Evolutionary conservation across 371 early-diverging fungal genomes (phyloP).

Genomic region (Syncephalastrum sp.): DNA sequence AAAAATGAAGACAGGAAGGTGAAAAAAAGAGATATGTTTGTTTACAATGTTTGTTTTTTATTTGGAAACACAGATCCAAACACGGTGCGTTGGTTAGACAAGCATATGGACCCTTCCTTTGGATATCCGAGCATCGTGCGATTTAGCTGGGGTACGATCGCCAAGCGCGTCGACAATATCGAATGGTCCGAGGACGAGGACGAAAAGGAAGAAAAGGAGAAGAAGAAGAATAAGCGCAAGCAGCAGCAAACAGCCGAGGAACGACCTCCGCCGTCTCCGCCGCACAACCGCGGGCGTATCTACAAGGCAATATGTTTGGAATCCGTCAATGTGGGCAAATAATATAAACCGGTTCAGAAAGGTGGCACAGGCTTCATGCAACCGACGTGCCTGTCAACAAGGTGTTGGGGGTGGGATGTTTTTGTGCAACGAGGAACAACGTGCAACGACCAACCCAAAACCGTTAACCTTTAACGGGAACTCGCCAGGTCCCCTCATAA

Average conservation of each 20-base stretch:
- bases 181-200: slow-evolving; percentile 40
- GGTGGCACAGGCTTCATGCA: slow-evolving; percentile 1
- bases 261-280: neutral
- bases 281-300: slow-evolving; percentile 3
- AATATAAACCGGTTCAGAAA: slow-evolving; percentile 1
- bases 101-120: slow-evolving; percentile 82
- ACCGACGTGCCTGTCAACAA: slow-evolving; percentile 6
- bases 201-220: slow-evolving; percentile 11
- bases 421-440: slow-evolving; percentile 15
- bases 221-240: slow-evolving; percentile 11
- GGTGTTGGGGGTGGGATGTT: neutral
- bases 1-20: neutral
- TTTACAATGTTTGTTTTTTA: slow-evolving; percentile 5
- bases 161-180: slow-evolving; percentile 65
- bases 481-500: slow-evolving; percentile 3
- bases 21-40: neutral
- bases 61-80: slow-evolving; percentile 74
- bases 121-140: slow-evolving; percentile 93
- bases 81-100: slow-evolving; percentile 88
- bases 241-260: neutral
- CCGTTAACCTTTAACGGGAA: slow-evolving; percentile 16
- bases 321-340: slow-evolving; percentile 3
- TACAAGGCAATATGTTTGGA: slow-evolving; percentile 16
- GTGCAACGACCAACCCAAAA: slow-evolving; percentile 12
- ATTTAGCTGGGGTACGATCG: slow-evolving; percentile 96